Evolutionary conservation across 805 yeast genomes (phyloP).

Genomic region (Schwanniomyces vanrijiae): DNA sequence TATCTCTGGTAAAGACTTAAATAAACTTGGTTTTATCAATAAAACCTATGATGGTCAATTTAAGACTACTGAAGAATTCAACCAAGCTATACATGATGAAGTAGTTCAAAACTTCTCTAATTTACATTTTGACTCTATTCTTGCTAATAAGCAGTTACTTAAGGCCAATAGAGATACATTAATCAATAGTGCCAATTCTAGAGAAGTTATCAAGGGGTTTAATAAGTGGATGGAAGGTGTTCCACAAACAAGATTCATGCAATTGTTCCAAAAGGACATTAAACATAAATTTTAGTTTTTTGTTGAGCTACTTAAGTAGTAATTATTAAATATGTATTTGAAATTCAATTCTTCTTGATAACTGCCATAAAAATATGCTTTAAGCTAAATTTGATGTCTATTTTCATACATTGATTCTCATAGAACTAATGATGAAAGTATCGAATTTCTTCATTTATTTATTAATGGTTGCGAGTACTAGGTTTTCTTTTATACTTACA

Average conservation of each 20-base stretch:
- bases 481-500: no score
- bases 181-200: slow-evolving; percentile 52
- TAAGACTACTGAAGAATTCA: slow-evolving; percentile 40
- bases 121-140: slow-evolving; percentile 45
- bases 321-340: neutral
- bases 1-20: slow-evolving; percentile 57
- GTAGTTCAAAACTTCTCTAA: slow-evolving; percentile 34
- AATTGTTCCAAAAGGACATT: slow-evolving; percentile 52
- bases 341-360: no score
- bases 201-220: slow-evolving; percentile 70
- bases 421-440: no score
- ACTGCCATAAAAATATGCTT: no score
- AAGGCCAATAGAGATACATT: slow-evolving; percentile 37
- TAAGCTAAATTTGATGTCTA: no score
- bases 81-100: slow-evolving; percentile 35
- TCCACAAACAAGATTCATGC: slow-evolving; percentile 67
- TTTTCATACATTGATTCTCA: no score
- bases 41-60: slow-evolving; percentile 47
- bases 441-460: no score
- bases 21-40: slow-evolving; percentile 60
- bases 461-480: no score
- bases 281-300: slow-evolving; percentile 61
- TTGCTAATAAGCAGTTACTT: slow-evolving; percentile 41
- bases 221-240: slow-evolving; percentile 68
- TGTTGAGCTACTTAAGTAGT: neutral